These are phyloP conservation scores for Botrytis byssoidea DNA, from an alignment of 2,329 filamentous ascomycete genomes.

Conservation along the genomic window DNA sequence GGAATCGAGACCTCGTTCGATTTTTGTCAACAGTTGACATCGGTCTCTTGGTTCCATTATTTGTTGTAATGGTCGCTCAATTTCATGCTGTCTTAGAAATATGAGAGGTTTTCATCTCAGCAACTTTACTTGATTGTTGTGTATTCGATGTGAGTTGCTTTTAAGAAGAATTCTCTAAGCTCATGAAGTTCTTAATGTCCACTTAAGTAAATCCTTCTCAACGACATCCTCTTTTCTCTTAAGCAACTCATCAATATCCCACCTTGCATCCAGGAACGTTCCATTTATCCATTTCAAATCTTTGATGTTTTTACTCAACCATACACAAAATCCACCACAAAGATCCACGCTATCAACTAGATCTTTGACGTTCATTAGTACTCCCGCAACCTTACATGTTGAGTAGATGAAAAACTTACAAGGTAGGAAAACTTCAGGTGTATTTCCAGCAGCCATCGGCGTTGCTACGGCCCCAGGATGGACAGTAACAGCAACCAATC, in stretches of 20 bases:
- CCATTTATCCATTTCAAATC: constrained; percentile 22
- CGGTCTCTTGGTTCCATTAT: accelerated
- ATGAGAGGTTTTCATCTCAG: background rate
- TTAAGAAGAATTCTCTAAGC: background rate
- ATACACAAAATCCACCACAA: constrained; percentile 19
- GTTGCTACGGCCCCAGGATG: constrained; percentile 20
- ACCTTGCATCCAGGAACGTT: constrained; percentile 17
- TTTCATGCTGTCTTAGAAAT: background rate
- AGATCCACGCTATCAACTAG: constrained; percentile 20
- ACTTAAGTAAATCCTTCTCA: constrained; percentile 19
- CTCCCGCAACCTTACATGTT: background rate
- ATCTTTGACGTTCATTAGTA: background rate
- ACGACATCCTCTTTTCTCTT: constrained; percentile 11
- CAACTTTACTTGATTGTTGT: background rate
- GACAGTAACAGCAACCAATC: constrained; percentile 10
- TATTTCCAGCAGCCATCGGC: constrained; percentile 9
- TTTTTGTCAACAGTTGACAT: background rate
- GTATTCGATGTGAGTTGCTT: background rate
- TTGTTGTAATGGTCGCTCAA: background rate
- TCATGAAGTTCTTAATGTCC: constrained; percentile 16
- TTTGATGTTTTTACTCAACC: constrained; percentile 17
- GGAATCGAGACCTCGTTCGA: background rate
- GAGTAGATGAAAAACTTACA: constrained; percentile 4
- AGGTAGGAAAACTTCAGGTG: constrained; percentile 15
- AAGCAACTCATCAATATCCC: constrained; percentile 19